phyloP scores from a whole-genome alignment of 352 stramenopile species.

The Globisporangium alternatum region DNA sequence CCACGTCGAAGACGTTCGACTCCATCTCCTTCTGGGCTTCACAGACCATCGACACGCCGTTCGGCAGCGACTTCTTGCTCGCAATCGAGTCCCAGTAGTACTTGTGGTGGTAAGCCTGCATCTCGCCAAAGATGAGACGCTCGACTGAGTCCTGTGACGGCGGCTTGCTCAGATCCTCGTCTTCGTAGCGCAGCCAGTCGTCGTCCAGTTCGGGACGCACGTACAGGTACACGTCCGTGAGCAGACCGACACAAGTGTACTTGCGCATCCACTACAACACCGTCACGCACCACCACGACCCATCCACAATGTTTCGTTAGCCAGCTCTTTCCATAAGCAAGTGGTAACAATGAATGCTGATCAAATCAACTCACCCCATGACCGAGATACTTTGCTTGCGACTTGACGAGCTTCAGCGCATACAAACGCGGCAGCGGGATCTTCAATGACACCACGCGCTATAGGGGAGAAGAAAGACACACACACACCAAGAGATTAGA shows the following conservation, averaged over 20 bases:
- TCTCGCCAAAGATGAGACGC: slow-evolving; percentile 76
- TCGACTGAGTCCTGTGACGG: slow-evolving; percentile 68
- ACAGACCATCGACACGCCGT: slow-evolving; percentile 46
- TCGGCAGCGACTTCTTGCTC: slow-evolving; percentile 40
- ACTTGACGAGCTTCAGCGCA: slow-evolving; percentile 83
- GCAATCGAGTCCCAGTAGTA: slow-evolving; percentile 75
- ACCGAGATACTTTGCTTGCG: slow-evolving; percentile 78
- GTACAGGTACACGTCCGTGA: slow-evolving; percentile 78
- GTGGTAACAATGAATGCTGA: neutral
- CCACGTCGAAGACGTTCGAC: slow-evolving; percentile 48
- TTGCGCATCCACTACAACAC: slow-evolving; percentile 74
- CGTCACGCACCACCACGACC: neutral
- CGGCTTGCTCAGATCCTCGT: slow-evolving; percentile 74
- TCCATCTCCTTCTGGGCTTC: slow-evolving; percentile 63
- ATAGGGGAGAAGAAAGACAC: neutral
- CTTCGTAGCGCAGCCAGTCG: slow-evolving; percentile 78
- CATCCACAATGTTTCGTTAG: neutral
- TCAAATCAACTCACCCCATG: slow-evolving; percentile 43
- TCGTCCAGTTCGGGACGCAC: slow-evolving; percentile 76
- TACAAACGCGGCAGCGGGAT: slow-evolving; percentile 68
- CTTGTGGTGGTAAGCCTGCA: slow-evolving; percentile 86
- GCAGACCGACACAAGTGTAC: slow-evolving; percentile 75
- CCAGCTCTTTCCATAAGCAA: neutral
- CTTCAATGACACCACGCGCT: slow-evolving; percentile 71
- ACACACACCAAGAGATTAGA: neutral